These are phyloP conservation scores for Berberis vulgaris DNA, from an alignment of 164 flowering plant genomes.

Conservation along the genomic window DNA sequence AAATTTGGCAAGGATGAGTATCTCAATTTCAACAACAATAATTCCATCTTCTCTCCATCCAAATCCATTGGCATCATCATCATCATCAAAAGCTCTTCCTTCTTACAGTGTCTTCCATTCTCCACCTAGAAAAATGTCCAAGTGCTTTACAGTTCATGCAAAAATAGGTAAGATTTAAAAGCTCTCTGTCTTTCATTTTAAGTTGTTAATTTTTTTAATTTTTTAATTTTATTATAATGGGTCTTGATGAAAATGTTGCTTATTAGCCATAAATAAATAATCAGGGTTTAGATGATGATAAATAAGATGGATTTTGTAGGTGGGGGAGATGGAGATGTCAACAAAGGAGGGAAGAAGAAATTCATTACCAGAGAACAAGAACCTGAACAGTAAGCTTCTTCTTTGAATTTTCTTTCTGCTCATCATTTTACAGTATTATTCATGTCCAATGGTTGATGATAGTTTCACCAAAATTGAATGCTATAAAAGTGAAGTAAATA, in stretches of 20 bases:
- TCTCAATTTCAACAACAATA: slow-evolving; percentile 26
- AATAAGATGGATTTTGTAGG: slow-evolving; percentile 22
- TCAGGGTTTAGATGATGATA: no score
- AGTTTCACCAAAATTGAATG: no score
- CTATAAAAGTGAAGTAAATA: no score
- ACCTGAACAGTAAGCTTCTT: slow-evolving; percentile 67
- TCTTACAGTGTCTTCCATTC: neutral
- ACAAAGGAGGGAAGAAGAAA: slow-evolving; percentile 62
- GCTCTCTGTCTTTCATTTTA: no score
- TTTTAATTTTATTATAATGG: neutral
- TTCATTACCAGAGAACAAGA: slow-evolving; percentile 92
- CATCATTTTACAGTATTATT: neutral
- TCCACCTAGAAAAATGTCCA: slow-evolving; percentile 17
- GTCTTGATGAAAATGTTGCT: neutral
- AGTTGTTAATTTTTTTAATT: neutral
- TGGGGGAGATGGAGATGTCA: slow-evolving; percentile 56
- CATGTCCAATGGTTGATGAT: no score
- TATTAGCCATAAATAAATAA: no score
- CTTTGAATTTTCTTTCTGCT: neutral
- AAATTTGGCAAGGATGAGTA: slow-evolving; percentile 24
- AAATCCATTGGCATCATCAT: slow-evolving; percentile 12
- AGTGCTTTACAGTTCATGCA: slow-evolving; percentile 36
- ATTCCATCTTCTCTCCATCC: slow-evolving; percentile 14
- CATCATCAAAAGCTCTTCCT: neutral
- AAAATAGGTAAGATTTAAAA: slow-evolving; percentile 28